Percentiles rank a stretch among this genome's conserved stretches.
Evolutionary conservation across 2,329 filamentous ascomycete species (phyloP).

Genomic region (Gnomoniopsis sp.): DNA sequence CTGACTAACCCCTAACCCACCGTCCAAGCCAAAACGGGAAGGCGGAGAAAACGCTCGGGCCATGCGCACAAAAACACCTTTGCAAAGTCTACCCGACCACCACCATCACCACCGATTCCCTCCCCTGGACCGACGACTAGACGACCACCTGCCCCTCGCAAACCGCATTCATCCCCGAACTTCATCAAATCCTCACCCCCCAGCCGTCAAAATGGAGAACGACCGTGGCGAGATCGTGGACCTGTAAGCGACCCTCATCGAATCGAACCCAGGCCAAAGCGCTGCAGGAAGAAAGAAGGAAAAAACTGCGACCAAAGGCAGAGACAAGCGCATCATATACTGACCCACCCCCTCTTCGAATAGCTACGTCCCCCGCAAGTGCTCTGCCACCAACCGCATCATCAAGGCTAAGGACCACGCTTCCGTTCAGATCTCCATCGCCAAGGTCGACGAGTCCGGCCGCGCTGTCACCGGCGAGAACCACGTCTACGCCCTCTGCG

Average conservation of each 20-base stretch:
- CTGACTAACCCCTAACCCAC: not conserved
- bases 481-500: conserved; percentile 95
- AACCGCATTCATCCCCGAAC: conserved; percentile 27
- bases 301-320: not conserved
- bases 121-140: conserved; percentile 20
- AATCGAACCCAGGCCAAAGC: not conserved
- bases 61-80: conserved; percentile 14
- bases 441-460: conserved; percentile 99
- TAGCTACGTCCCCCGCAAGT: conserved; percentile 98
- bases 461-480: conserved; percentile 91
- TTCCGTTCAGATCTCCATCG: conserved; percentile 93
- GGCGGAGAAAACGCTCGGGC: conserved; percentile 15
- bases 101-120: conserved; percentile 3
- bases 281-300: too few relatives aligned
- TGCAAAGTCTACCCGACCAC: conserved; percentile 16
- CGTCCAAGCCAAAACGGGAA: not conserved
- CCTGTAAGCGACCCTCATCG: conserved; percentile 64
- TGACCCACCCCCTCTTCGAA: conserved; percentile 25
- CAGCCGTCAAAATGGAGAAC: conserved; percentile 88
- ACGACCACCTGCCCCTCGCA: conserved; percentile 29
- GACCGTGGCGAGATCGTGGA: conserved; percentile 96
- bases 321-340: conserved; percentile 17
- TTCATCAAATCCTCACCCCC: conserved; percentile 32
- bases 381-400: conserved; percentile 98
- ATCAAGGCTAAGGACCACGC: conserved; percentile 99